A percentile compares a stretch with the other conserved stretches of the same genome.
Conservation (phyloP, 1,284 basidiomycete genomes). For the Neonothopanus nambi region DNA sequence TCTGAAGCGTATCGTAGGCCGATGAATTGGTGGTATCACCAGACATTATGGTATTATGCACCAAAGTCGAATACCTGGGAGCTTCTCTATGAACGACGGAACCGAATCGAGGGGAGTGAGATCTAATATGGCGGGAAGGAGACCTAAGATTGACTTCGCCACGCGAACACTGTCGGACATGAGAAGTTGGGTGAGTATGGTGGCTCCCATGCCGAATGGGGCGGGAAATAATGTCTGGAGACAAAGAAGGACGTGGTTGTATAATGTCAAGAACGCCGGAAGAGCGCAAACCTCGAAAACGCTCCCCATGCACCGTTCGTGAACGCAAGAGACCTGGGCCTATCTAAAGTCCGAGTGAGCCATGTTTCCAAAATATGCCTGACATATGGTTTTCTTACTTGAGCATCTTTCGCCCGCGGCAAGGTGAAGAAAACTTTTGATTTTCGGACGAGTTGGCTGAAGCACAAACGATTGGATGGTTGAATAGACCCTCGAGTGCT, state of each 20-base stretch:
- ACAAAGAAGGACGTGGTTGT: constrained; percentile 2
- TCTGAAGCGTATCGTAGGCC: background rate
- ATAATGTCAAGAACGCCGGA: background rate
- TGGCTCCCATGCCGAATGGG: background rate
- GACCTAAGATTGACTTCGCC: background rate
- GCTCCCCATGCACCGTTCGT: background rate
- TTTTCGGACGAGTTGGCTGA: background rate
- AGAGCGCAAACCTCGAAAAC: background rate
- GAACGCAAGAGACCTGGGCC: background rate
- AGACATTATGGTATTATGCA: constrained; percentile 6
- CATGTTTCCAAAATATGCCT: no score
- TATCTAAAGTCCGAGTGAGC: background rate
- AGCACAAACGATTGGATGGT: background rate
- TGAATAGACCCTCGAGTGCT: no score
- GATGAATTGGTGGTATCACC: background rate
- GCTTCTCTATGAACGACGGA: constrained; percentile 6
- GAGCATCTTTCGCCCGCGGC: background rate
- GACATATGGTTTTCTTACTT: background rate
- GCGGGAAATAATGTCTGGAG: constrained; percentile 1
- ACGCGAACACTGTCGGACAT: background rate
- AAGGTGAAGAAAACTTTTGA: background rate
- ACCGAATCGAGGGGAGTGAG: constrained; percentile 16
- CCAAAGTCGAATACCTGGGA: constrained; percentile 9
- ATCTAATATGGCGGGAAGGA: background rate
- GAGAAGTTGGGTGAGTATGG: background rate